Base-by-base conservation (phyloP, 495 filamentous ascomycete genomes). In the Tuber umbilicatum region DNA sequence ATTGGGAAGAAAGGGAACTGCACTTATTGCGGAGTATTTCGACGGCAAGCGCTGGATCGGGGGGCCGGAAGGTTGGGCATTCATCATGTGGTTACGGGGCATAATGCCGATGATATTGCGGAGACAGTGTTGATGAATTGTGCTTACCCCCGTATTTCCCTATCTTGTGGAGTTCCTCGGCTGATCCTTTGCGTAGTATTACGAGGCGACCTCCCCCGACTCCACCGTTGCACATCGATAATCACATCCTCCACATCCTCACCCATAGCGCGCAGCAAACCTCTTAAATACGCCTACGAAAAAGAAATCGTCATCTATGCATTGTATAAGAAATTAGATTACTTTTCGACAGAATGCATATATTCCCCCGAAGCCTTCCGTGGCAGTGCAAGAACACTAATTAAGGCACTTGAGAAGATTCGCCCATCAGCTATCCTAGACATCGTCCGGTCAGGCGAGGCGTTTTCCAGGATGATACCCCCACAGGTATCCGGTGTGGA, bases 221-320 rank as follows among this genome's bases (percentile, higher is more conserved):
- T 99, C 38, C 91, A 93, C 38, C 86, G 95, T 60, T 93, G 92
- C 73, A 97, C 95, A n/a, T 94, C 89, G 74, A 97, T 99, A 77
- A 87, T 97, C 7, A 99, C 95, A 12, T 91, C 88, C 70, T 90
- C 91, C 78, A 84, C 86, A 69, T 87, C 87, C 35, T 91, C 89
- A 64, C 91, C 93, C 69, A 93, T 97, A 75, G 93, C 95, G 85
- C 87, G 95, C 74, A 94, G 92, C 82, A 99, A 99, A 84, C 95
- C 95, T 50, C 86, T 99, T 41, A 99, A 98, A 84, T 99, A 97
- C 82, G 93, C 94, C 0, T 99, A 97, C 81, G 96, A 99, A 83
- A 99, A 99, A 85, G 95, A 99, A 80, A 99, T 99, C 74, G 95
- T 99, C 14, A 86, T 98, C 19, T 99, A 99, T 82, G 95, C 95